Percentiles rank a stretch among this genome's conserved stretches.
Evolutionary conservation across 257 asterid species (phyloP).

Genomic region (Solanum etuberosum): DNA sequence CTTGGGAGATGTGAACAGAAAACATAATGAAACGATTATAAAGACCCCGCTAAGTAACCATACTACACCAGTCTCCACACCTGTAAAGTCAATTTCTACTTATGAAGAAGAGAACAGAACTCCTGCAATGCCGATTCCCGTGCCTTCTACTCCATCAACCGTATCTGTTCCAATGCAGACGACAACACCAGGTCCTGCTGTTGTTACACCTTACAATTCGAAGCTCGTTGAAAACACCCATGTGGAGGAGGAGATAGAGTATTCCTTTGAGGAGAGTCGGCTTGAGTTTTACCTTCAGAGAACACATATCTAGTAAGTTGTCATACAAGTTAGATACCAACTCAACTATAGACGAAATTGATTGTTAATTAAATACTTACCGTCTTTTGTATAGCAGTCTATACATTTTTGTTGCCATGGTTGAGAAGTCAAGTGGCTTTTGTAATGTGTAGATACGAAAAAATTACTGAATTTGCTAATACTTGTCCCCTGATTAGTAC

Average conservation of each 20-base stretch:
- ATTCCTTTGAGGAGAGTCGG: slow-evolving; percentile 76
- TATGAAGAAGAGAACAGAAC: slow-evolving; percentile 56
- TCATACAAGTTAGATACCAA: slow-evolving; percentile 14
- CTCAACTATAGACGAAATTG: not conserved
- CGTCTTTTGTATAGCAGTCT: not conserved
- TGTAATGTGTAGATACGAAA: not conserved
- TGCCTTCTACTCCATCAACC: slow-evolving; percentile 60
- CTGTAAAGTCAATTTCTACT: slow-evolving; percentile 36
- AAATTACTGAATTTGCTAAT: not conserved
- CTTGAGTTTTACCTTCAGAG: slow-evolving; percentile 51
- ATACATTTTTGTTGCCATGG: not conserved
- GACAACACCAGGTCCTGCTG: slow-evolving; percentile 39
- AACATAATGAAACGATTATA: slow-evolving; percentile 42
- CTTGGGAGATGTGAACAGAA: slow-evolving; percentile 48
- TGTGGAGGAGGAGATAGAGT: slow-evolving; percentile 38
- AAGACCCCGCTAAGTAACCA: slow-evolving; percentile 23
- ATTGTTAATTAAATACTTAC: not conserved
- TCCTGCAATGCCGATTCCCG: slow-evolving; percentile 37
- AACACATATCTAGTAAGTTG: slow-evolving; percentile 16
- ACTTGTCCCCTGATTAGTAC: not conserved
- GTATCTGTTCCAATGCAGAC: slow-evolving; percentile 64
- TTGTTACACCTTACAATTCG: not conserved
- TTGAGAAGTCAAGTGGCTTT: not conserved
- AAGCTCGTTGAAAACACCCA: slow-evolving; percentile 18
- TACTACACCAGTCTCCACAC: slow-evolving; percentile 20